phyloP scores from a whole-genome alignment of 495 filamentous ascomycete genomes.

The Podospora tetraspora region DNA sequence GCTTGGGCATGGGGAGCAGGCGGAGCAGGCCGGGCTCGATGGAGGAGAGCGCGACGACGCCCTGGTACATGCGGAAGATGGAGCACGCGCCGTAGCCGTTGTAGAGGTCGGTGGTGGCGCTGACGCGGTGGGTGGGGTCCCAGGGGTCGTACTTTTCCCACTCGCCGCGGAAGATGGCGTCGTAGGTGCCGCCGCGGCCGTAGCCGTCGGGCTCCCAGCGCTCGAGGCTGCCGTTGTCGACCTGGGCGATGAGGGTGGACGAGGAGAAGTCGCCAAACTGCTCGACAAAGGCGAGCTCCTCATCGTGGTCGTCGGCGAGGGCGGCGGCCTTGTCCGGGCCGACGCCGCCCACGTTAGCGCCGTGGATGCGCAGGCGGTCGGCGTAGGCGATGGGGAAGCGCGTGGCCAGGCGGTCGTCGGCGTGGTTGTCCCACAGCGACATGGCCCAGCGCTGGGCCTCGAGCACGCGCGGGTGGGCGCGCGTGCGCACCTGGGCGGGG shows the following conservation, averaged over 20 bases:
- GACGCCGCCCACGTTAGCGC: conserved; percentile 36
- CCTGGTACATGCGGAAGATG: conserved; percentile 87
- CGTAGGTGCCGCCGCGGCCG: conserved; percentile 63
- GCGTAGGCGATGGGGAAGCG: conserved; percentile 71
- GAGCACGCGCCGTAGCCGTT: conserved; percentile 80
- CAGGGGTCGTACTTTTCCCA: conserved; percentile 88
- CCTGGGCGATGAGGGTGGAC: conserved; percentile 56
- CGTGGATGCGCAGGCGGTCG: conserved; percentile 75
- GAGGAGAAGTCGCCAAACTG: conserved; percentile 42
- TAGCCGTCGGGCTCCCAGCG: conserved; percentile 88
- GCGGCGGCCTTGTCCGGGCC: conserved; percentile 22
- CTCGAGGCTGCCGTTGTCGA: conserved; percentile 82
- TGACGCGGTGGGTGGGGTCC: conserved; percentile 70
- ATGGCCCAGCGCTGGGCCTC: conserved; percentile 73
- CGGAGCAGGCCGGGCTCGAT: conserved; percentile 79
- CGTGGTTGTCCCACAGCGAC: conserved; percentile 72
- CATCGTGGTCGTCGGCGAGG: conserved; percentile 15
- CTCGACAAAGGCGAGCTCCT: conserved; percentile 31
- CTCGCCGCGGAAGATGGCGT: conserved; percentile 64
- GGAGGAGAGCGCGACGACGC: conserved; percentile 75
- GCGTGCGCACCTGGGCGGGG: conserved; percentile 70
- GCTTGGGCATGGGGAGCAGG: conserved; percentile 73
- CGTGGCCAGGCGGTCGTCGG: conserved; percentile 53
- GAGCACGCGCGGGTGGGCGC: conserved; percentile 69
- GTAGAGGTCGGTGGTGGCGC: conserved; percentile 73